phyloP scores from a whole-genome alignment of 2,329 filamentous ascomycete species.

The Talaromyces sp. region DNA sequence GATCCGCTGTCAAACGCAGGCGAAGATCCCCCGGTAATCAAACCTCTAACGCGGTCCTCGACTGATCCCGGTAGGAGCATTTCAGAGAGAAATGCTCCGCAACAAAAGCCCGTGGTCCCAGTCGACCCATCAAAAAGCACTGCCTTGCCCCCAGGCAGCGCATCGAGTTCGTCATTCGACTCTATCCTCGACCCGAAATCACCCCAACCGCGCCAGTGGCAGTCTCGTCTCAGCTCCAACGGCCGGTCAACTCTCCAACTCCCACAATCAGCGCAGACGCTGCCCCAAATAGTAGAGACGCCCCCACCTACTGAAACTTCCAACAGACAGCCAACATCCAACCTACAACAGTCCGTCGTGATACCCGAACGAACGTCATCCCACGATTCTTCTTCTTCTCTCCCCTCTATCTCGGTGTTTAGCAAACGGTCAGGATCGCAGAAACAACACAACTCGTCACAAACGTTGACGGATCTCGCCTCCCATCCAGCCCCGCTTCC shows the following conservation, averaged over 20 bases:
- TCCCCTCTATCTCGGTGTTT: conserved; percentile 39
- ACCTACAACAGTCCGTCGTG: conserved; percentile 25
- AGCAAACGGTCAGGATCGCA: conserved; percentile 34
- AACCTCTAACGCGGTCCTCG: conserved; percentile 29
- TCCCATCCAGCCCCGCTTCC: conserved; percentile 64
- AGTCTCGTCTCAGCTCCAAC: conserved; percentile 53
- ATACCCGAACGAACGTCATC: conserved; percentile 51
- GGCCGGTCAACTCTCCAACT: conserved; percentile 51
- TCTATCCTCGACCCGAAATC: conserved; percentile 26
- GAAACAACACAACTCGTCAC: conserved; percentile 32
- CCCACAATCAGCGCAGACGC: conserved; percentile 42
- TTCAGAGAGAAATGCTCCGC: conserved; percentile 6
- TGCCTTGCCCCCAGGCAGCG: conserved; percentile 16
- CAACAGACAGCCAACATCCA: not conserved
- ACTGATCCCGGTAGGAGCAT: conserved; percentile 30
- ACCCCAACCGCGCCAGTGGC: conserved; percentile 45
- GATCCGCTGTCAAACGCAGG: conserved; percentile 37
- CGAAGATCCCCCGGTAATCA: conserved; percentile 27
- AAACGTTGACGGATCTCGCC: conserved; percentile 60
- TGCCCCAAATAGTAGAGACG: conserved; percentile 61
- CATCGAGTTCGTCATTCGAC: conserved; percentile 22
- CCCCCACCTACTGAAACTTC: conserved; percentile 36
- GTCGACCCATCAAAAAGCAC: not conserved
- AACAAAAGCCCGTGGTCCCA: not conserved
- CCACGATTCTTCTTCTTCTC: conserved; percentile 29